These are phyloP conservation scores for Boeremia lycopersici DNA, from an alignment of 2,329 filamentous ascomycete genomes.

Conservation along the genomic window DNA sequence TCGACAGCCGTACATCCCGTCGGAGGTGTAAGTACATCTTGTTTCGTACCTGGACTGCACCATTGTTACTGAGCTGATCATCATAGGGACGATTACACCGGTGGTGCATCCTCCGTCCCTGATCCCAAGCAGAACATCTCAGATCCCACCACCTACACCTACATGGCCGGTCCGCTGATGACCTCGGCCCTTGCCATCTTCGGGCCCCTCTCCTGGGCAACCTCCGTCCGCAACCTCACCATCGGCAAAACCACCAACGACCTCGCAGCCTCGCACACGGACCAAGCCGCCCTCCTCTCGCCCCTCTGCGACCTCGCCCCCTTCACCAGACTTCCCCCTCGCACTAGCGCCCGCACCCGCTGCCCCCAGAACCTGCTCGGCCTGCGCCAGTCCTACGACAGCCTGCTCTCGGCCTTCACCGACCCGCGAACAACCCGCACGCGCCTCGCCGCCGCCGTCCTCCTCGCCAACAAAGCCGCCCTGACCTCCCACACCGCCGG, in stretches of 20 bases:
- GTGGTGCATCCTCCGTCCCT: not conserved
- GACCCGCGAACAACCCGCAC: too few relatives aligned
- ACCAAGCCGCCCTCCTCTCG: not conserved
- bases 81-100: not conserved
- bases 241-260: not conserved
- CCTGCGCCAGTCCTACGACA: not conserved
- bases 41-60: not conserved
- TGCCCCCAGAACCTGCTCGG: not conserved
- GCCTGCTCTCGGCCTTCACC: too few relatives aligned
- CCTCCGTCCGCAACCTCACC: not conserved
- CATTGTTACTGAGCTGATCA: not conserved
- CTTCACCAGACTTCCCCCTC: not conserved
- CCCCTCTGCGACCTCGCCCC: not conserved
- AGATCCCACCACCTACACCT: not conserved
- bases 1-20: not conserved
- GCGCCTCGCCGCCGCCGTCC: not conserved
- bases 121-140: not conserved
- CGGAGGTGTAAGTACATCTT: not conserved
- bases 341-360: not conserved
- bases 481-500: not conserved
- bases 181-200: conserved; percentile 3
- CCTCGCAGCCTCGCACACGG: not conserved
- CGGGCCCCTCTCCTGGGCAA: not conserved
- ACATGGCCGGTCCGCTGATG: conserved; percentile 3
- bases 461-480: not conserved